Conservation (phyloP, 2,329 filamentous ascomycete species). For the Alternaria gaisen region DNA sequence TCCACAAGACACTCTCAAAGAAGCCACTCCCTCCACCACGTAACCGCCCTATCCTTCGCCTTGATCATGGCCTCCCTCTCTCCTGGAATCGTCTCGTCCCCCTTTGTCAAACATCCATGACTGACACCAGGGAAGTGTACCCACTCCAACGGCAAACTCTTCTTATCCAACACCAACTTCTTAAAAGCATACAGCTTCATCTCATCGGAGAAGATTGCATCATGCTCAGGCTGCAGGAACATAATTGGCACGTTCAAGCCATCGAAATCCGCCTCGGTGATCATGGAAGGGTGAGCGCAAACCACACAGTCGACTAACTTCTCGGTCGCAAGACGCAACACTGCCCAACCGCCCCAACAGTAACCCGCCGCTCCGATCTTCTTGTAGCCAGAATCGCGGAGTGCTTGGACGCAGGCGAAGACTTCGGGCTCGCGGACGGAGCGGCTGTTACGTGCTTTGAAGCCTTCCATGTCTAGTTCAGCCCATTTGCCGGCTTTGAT, state of each 20-base stretch:
- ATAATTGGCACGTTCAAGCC: slow-evolving; percentile 25
- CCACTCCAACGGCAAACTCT: slow-evolving; percentile 30
- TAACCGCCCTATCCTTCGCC: slow-evolving; percentile 25
- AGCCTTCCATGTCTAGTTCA: slow-evolving; percentile 50
- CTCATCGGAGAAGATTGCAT: slow-evolving; percentile 31
- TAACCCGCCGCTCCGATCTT: slow-evolving; percentile 56
- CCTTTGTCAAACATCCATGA: slow-evolving; percentile 36
- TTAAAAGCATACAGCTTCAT: slow-evolving; percentile 33
- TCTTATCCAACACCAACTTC: slow-evolving; percentile 26
- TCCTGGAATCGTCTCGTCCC: slow-evolving; percentile 21
- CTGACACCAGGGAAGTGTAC: slow-evolving; percentile 34
- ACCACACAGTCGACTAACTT: slow-evolving; percentile 34
- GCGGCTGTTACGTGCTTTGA: slow-evolving; percentile 46
- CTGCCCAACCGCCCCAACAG: slow-evolving; percentile 54
- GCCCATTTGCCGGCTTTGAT: slow-evolving; percentile 17
- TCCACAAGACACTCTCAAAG: not conserved
- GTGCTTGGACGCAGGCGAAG: slow-evolving; percentile 36
- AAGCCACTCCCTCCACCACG: slow-evolving; percentile 24
- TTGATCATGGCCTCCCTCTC: slow-evolving; percentile 31
- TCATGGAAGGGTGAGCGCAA: slow-evolving; percentile 29
- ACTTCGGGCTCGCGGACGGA: slow-evolving; percentile 49
- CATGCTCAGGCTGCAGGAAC: slow-evolving; percentile 32
- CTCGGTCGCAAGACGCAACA: slow-evolving; percentile 27
- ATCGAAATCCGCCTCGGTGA: slow-evolving; percentile 31
- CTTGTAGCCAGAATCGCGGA: slow-evolving; percentile 25